Base-by-base conservation (phyloP, 2,329 filamentous ascomycete species). In the Fusarium napiforme region DNA sequence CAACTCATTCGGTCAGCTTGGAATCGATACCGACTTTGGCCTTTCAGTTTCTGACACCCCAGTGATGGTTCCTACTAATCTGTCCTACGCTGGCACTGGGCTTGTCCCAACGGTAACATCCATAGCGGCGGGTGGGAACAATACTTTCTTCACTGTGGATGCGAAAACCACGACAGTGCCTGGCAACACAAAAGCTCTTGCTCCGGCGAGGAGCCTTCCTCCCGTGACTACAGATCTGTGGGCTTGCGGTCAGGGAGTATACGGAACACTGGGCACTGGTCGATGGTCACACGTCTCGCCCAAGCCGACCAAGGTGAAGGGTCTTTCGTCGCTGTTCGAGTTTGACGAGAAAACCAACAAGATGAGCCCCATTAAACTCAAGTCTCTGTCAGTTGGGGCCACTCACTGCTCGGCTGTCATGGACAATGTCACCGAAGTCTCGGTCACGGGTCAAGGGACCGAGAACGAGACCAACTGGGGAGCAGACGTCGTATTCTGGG, bases 401-500 rank as follows among this genome's bases (percentile, higher is more conserved):
- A 94, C 93, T 0, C 96, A 99, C 82, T 92, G 90, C 37, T 90
- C 93, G 1, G 96, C 94, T 4, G 87, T 96, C 15, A 91, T 98
- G 90, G 88, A 91, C 78, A 98, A 98, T 79, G 89, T 93, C 36
- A 93, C 93, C 2, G 87, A 91, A 60, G 87, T 95, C 10, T 83
- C 86, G 21, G 87, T 91, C 4, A 84, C 87, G 5, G 80, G 77
- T 69, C 83, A 79, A 60, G 85, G 77, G 21, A 87, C 87, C 3
- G 84, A 89, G 45, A 92, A 93, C 73, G 93, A 95, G 77, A 94
- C 91, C 3, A 95, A 96, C 80, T 97, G 92, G 90, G 96, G 96
- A 55, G 91, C 93, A 9, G 96, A 98, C 80, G 91, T 95, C 36
- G 81, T 98, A 4, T 97, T 94, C 86, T 99, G 95, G 94, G 96